Percentiles rank a stretch among this genome's conserved stretches.
Conservation (phyloP, 2,329 filamentous ascomycete genomes). For the Xylaria sp. region DNA sequence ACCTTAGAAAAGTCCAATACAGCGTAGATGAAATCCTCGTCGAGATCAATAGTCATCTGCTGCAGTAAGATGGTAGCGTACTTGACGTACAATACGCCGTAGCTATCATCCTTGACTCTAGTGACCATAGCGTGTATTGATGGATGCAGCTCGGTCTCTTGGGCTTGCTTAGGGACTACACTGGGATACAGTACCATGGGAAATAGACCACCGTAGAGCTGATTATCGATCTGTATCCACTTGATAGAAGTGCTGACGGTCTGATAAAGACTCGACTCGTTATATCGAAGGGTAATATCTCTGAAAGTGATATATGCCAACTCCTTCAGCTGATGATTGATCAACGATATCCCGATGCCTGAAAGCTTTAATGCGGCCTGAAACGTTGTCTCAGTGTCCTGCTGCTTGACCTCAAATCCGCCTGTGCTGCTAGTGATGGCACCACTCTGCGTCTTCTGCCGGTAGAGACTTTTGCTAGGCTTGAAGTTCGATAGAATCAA, state of each 20-base stretch:
- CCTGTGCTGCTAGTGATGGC: slow-evolving; percentile 66
- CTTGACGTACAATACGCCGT: slow-evolving; percentile 97
- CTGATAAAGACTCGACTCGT: slow-evolving; percentile 92
- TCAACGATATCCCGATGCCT: slow-evolving; percentile 90
- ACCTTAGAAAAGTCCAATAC: slow-evolving; percentile 95
- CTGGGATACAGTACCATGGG: slow-evolving; percentile 97
- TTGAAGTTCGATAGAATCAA: slow-evolving; percentile 95
- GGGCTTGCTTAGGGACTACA: slow-evolving; percentile 95
- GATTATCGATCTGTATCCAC: slow-evolving; percentile 99
- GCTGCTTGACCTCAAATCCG: slow-evolving; percentile 93
- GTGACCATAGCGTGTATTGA: slow-evolving; percentile 93
- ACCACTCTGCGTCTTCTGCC: slow-evolving; percentile 64
- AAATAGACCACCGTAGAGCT: slow-evolving; percentile 97
- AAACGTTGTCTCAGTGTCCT: slow-evolving; percentile 89
- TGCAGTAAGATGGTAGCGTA: slow-evolving; percentile 94
- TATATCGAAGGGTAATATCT: slow-evolving; percentile 90
- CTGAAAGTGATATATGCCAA: slow-evolving; percentile 93
- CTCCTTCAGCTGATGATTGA: slow-evolving; percentile 92
- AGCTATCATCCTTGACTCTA: slow-evolving; percentile 96
- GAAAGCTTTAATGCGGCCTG: slow-evolving; percentile 88
- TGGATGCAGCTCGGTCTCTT: slow-evolving; percentile 95
- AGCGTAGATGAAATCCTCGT: slow-evolving; percentile 98
- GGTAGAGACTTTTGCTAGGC: slow-evolving; percentile 90
- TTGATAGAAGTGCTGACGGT: slow-evolving; percentile 91
- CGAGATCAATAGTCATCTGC: slow-evolving; percentile 97